Conservation (phyloP, 2,329 filamentous ascomycete genomes). For the Penicillium paneum region DNA sequence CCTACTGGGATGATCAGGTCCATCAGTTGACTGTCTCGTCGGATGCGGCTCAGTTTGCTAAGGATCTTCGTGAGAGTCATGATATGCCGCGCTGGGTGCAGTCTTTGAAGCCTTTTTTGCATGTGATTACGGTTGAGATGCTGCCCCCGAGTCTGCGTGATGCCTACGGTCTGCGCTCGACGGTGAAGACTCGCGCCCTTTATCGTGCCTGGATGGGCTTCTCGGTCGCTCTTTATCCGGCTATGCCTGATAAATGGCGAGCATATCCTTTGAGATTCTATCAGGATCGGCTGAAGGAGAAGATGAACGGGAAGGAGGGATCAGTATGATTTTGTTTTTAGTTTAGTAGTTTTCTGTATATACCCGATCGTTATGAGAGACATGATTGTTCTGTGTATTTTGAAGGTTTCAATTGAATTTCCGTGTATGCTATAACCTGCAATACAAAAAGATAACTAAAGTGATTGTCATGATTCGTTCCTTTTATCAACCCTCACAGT, state of each 20-base stretch:
- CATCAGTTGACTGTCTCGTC: conserved; percentile 27
- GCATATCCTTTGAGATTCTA: conserved; percentile 33
- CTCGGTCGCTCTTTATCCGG: conserved; percentile 34
- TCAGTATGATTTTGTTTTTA: not conserved
- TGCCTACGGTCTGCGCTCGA: conserved; percentile 34
- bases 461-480: conserved; percentile 5
- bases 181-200: conserved; percentile 23
- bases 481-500: conserved; percentile 10
- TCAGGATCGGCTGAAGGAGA: conserved; percentile 28
- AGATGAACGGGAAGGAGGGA: conserved; percentile 22
- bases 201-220: conserved; percentile 35
- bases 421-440: conserved; percentile 1
- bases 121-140: conserved; percentile 34
- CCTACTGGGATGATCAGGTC: conserved; percentile 37
- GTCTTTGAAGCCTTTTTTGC: conserved; percentile 31
- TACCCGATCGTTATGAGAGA: conserved; percentile 8
- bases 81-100: conserved; percentile 32
- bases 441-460: not conserved
- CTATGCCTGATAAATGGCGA: conserved; percentile 30
- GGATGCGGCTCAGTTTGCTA: conserved; percentile 30
- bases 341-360: conserved; percentile 1
- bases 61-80: conserved; percentile 25
- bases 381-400: not conserved
- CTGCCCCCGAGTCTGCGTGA: conserved; percentile 34
- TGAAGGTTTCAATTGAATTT: not conserved